Evolutionary conservation across 1,139 yeast genomes (phyloP).

Genomic region (Zygosaccharomyces sapae): DNA sequence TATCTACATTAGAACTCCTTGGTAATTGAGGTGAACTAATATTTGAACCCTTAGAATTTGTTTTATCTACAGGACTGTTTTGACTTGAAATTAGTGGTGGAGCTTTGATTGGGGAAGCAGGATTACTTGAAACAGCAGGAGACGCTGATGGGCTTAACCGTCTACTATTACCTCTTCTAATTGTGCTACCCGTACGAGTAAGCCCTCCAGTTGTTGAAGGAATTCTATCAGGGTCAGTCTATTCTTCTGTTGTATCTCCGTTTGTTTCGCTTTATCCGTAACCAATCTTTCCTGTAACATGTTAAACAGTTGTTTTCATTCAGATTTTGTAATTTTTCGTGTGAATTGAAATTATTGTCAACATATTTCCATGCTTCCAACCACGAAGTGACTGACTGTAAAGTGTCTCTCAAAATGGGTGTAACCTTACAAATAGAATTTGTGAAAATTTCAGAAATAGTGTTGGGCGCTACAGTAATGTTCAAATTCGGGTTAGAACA

Average conservation of each 20-base stretch:
- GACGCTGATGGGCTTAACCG: conserved; percentile 12
- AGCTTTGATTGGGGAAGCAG: conserved; percentile 12
- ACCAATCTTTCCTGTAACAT: conserved; percentile 29
- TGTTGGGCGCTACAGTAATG: conserved; percentile 20
- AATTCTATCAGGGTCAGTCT: conserved; percentile 4
- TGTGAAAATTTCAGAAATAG: conserved; percentile 19
- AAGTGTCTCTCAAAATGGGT: conserved; percentile 16
- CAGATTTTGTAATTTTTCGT: conserved; percentile 13
- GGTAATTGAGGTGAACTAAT: conserved; percentile 26
- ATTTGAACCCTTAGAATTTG: conserved; percentile 6
- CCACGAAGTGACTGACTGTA: conserved; percentile 21
- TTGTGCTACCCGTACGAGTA: conserved; percentile 6
- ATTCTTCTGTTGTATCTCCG: conserved; percentile 16
- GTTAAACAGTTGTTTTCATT: conserved; percentile 20
- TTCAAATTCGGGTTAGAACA: conserved; percentile 19
- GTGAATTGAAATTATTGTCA: conserved; percentile 18
- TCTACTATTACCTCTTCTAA: conserved; percentile 6
- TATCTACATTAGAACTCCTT: conserved; percentile 20
- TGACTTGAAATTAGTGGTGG: conserved; percentile 13
- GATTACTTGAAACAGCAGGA: conserved; percentile 10
- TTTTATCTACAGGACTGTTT: conserved; percentile 10
- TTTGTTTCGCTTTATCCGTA: conserved; percentile 26
- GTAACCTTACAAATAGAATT: conserved; percentile 15
- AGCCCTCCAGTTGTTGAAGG: conserved; percentile 6
- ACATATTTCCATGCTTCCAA: conserved; percentile 27